Percentiles rank a stretch among this genome's conserved stretches.
phyloP scores from a whole-genome alignment of 768 basidiomycete species.

The Pluteus cervinus region DNA sequence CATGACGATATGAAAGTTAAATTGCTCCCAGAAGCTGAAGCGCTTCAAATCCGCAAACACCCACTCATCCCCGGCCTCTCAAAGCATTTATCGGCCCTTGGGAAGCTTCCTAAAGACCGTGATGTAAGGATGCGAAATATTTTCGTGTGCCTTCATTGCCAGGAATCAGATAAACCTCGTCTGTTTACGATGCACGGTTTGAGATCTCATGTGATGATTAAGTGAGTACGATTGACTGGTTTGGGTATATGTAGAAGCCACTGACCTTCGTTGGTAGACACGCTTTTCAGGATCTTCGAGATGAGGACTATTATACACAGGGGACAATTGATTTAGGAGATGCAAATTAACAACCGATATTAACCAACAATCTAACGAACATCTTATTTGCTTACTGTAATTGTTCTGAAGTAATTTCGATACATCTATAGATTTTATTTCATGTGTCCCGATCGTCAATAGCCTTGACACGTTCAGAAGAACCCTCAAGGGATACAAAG shows the following conservation, averaged over 20 bases:
- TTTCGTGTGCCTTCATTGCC: background rate
- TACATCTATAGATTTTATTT: background rate
- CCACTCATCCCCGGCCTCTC: background rate
- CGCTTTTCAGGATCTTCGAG: constrained; percentile 34
- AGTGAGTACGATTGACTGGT: constrained; percentile 31
- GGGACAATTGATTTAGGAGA: constrained; percentile 1
- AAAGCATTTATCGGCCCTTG: background rate
- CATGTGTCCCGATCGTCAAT: background rate
- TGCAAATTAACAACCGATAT: constrained; percentile 6
- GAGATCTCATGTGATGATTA: constrained; percentile 56
- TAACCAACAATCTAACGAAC: background rate
- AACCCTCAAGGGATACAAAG: background rate
- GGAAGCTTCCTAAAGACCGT: background rate
- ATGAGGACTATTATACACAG: constrained; percentile 48
- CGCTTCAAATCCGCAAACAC: background rate
- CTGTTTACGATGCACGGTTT: constrained; percentile 49
- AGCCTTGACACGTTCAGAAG: background rate
- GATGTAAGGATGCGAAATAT: background rate
- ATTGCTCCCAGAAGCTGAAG: background rate
- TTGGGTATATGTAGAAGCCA: background rate
- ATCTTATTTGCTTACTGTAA: background rate
- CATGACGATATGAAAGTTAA: background rate
- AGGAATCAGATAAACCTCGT: constrained; percentile 13
- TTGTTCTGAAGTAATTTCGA: background rate
- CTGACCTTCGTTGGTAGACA: constrained; percentile 33